Evolutionary conservation across 805 yeast genomes (phyloP).

Genomic region (Teunomyces lycoperdinae): DNA sequence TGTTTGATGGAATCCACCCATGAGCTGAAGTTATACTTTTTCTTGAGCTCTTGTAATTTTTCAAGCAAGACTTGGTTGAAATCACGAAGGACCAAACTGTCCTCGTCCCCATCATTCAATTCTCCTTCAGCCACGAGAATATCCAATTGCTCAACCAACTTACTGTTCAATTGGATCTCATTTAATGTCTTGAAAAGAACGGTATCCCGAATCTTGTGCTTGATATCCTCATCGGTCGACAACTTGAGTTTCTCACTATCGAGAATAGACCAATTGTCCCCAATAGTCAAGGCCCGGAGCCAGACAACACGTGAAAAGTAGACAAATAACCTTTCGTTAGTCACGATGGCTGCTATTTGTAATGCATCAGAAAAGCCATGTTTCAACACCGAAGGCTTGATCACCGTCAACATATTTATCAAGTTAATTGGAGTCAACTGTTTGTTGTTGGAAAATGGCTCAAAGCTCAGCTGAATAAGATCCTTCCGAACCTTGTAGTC

Average conservation of each 20-base stretch:
- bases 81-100: not conserved
- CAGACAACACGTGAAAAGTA: constrained; percentile 40
- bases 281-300: constrained; percentile 51
- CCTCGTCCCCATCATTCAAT: constrained; percentile 6
- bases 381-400: constrained; percentile 27
- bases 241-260: constrained; percentile 29
- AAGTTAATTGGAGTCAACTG: constrained; percentile 45
- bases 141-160: constrained; percentile 12
- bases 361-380: constrained; percentile 43
- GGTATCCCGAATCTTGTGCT: constrained; percentile 39
- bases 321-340: constrained; percentile 22
- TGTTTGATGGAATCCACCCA: constrained; percentile 22
- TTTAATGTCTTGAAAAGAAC: constrained; percentile 43
- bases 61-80: constrained; percentile 3
- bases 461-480: constrained; percentile 21
- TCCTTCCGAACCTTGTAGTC: constrained; percentile 9
- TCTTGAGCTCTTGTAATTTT: constrained; percentile 1
- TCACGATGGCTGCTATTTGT: constrained; percentile 44
- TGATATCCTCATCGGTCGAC: constrained; percentile 38
- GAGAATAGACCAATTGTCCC: constrained; percentile 52
- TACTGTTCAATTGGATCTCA: constrained; percentile 7
- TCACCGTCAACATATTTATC: constrained; percentile 49
- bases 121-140: constrained; percentile 8
- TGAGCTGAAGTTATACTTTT: constrained; percentile 8
- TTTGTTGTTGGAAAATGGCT: constrained; percentile 32